These are phyloP conservation scores for Pestalotiopsis sp. DNA, from an alignment of 2,329 filamentous ascomycete species.

Conservation along the genomic window DNA sequence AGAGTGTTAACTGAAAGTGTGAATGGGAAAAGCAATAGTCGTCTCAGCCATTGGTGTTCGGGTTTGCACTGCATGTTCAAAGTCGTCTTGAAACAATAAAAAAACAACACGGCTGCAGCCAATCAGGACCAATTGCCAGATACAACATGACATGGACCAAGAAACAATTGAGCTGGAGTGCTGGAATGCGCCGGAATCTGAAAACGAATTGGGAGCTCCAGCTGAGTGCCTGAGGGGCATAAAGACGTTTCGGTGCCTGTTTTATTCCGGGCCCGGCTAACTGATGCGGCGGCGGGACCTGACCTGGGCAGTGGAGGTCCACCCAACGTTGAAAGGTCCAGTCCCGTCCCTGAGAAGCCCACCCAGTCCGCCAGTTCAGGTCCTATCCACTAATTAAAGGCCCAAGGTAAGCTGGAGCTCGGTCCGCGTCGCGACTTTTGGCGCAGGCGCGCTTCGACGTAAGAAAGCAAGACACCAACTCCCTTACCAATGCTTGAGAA, in stretches of 20 bases:
- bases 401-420: background rate
- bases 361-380: background rate
- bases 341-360: background rate
- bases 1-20: too few species aligned
- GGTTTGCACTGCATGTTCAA: too few species aligned
- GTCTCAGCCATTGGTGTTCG: too few species aligned
- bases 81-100: too few species aligned
- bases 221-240: background rate
- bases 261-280: background rate
- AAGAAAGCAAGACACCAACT: background rate
- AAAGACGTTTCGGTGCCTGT: background rate
- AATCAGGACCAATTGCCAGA: too few species aligned
- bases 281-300: background rate
- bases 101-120: too few species aligned
- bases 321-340: background rate
- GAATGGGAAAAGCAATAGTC: too few species aligned
- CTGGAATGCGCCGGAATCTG: too few species aligned
- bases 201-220: background rate
- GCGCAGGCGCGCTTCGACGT: slow-evolving; percentile 1
- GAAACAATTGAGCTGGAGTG: too few species aligned
- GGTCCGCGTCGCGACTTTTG: slow-evolving; percentile 10
- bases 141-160: too few species aligned
- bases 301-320: background rate
- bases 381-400: slow-evolving; percentile 2
- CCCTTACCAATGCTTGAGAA: background rate